phyloP scores from a whole-genome alignment of 768 basidiomycete species.

The Naganishia vaughanmartiniae region DNA sequence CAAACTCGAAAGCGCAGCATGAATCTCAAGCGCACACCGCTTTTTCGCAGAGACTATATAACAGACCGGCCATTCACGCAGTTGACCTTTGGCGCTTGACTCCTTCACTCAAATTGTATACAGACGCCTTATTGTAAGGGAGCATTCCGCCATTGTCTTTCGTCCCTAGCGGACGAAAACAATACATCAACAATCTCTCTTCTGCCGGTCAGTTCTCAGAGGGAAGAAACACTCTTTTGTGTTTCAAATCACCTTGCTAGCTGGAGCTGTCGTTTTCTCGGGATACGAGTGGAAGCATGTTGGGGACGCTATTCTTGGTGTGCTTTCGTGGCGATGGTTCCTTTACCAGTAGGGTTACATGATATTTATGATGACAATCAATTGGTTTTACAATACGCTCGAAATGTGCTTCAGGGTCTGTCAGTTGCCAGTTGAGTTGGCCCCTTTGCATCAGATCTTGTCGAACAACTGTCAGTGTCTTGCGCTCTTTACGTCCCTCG shows the following conservation, averaged over 20 bases:
- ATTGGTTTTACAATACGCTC: not conserved
- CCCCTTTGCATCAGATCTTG: too few relatives aligned
- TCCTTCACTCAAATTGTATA: conserved; percentile 28
- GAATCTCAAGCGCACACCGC: not conserved
- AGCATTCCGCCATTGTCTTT: conserved; percentile 16
- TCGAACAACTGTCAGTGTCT: too few relatives aligned
- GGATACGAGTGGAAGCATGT: conserved; percentile 15
- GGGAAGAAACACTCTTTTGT: not conserved
- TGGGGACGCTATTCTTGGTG: conserved; percentile 14
- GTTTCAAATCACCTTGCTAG: conserved; percentile 21
- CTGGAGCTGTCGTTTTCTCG: conserved; percentile 25
- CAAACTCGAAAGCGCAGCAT: not conserved
- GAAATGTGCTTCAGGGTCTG: too few relatives aligned
- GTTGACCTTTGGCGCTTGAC: too few relatives aligned
- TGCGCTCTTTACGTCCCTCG: too few relatives aligned
- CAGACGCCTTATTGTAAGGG: conserved; percentile 35
- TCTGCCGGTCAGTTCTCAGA: conserved; percentile 34
- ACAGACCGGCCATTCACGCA: not conserved
- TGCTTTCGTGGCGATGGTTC: conserved; percentile 22
- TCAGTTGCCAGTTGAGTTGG: not conserved
- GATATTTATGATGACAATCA: not conserved
- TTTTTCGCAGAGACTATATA: conserved; percentile 9
- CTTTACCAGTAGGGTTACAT: conserved; percentile 25
- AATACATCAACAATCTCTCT: conserved; percentile 25
- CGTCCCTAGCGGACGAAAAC: not conserved